Base-by-base conservation (phyloP, 1,284 basidiomycete genomes). In the Cryptococcus hybrid region DNA sequence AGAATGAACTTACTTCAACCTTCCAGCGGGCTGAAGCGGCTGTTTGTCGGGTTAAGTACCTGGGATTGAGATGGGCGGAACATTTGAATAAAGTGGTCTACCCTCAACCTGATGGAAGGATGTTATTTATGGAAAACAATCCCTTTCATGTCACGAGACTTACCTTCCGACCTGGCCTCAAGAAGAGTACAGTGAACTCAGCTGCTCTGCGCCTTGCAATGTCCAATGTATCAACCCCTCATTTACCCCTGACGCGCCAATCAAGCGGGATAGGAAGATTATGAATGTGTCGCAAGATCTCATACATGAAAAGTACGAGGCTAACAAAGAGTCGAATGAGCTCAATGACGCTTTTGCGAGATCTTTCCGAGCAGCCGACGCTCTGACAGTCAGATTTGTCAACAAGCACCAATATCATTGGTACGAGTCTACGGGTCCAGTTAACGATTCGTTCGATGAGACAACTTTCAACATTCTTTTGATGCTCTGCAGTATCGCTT, bases 341-440 rank as follows among this genome's bases (percentile, higher is more conserved):
- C 15, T 36, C 8, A 30, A 35, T 13, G 30, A 38, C 8, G 1
- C 3, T 3, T 56, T 59, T 47, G 50, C 46, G 2, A 12, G 30
- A 12, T 8, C 48, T 6, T 56, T 45, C 39, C 39, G 58, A 42
- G 35, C 34, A 6, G 36, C 47, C 8, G 36, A 40, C 24, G 52
- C 40, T 30, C 38, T 35, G 11, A 47, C 42, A 11, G 43, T 59
- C 13, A 34, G 58, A 36, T 56, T 59, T 37, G 48, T 53, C 15
- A 56, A 59, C 42, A 51, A 54, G 46, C 51, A 48, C 11, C 58
- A 55, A 13, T 59, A 40, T 38, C 54, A 59, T 47, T 59, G 58
- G 58, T 56, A 53, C 45, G 39, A 47, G 7, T 40, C 42, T 11
- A 18, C 52, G 4, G 24, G 24, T 12, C 18, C 9, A 34, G 35